Evolutionary conservation across 129 eudicot genomes (phyloP), one percentile per base, ranked within the genome.

Genomic region (Smallanthus sonchifolius): DNA sequence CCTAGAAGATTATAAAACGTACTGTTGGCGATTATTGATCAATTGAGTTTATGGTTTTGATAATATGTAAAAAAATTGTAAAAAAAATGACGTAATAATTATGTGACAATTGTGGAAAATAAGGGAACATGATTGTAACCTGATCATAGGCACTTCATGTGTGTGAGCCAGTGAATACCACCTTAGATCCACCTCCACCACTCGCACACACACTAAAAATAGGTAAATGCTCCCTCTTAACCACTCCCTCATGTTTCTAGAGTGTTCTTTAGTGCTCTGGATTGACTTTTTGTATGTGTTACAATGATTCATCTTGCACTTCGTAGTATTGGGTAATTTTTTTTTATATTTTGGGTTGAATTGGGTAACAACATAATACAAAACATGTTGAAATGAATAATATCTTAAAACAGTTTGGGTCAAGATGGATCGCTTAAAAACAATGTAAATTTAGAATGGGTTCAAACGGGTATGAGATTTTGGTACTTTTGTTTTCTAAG

Each of bases 181-280:
- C 72, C 48, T 77, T 43, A 61, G 54, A 68, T 69, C 70, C 81
- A 77, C 75, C 80, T 54, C 44, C 49, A n/a, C 65, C 81, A 44
- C 70, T 76, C 36, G 28, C 71, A 15, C 42, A 64, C 17, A 52
- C 17, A 69, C 59, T 34, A 36, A 47, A 43, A 34, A 69, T 13
- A 77, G 76, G 63, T 77, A 19, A 34, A 69, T 69, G 73, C 44
- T 39, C 67, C 67, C 54, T 56, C 65, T 59, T 30, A 59, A 28
- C 39, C 39, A 61, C 38, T 44, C 70, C 11, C 63, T 57, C 49
- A 69, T 69, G 30, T 77, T 77, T 60, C 65, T 77, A 60, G 70
- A 77, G 65, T 34, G 70, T 69, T 77, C 70, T 64, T 48, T 37
- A 39, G 73, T 75, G 73, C 55, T 49, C 59, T 63, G 28, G 28